These are phyloP conservation scores for Fusarium illudens DNA, from an alignment of 2,329 filamentous ascomycete genomes.

Conservation along the genomic window DNA sequence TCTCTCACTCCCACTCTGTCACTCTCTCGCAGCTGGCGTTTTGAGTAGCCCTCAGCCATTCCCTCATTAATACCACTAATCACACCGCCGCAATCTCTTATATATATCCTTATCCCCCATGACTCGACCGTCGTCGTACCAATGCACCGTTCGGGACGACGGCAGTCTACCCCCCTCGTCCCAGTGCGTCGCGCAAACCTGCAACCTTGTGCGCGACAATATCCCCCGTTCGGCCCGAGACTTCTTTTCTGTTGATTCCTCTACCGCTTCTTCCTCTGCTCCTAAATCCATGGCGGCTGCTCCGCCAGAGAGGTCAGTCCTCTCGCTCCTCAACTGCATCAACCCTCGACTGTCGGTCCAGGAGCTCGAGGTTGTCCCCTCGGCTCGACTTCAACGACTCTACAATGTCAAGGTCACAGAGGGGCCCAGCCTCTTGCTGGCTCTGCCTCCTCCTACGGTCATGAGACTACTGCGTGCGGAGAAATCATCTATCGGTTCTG, in stretches of 20 bases:
- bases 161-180: constrained; percentile 34
- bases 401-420: constrained; percentile 56
- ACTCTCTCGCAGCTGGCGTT: not conserved
- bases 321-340: constrained; percentile 38
- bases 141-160: constrained; percentile 42
- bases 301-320: constrained; percentile 37
- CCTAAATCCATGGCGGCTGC: constrained; percentile 34
- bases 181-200: constrained; percentile 39
- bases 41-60: not conserved
- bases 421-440: constrained; percentile 52
- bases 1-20: not conserved
- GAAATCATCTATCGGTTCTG: constrained; percentile 53
- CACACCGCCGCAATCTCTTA: constrained; percentile 2
- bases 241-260: constrained; percentile 34
- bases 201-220: constrained; percentile 40
- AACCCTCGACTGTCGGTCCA: constrained; percentile 38
- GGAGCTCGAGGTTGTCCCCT: constrained; percentile 45
- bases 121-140: constrained; percentile 43
- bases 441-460: constrained; percentile 53
- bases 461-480: constrained; percentile 58
- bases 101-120: constrained; percentile 28
- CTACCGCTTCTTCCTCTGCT: constrained; percentile 13
- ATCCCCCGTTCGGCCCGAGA: constrained; percentile 39
- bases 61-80: constrained; percentile 2
- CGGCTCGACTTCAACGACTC: constrained; percentile 51